phyloP scores from a whole-genome alignment of 148 eudicot species.

The Chenopodium album region DNA sequence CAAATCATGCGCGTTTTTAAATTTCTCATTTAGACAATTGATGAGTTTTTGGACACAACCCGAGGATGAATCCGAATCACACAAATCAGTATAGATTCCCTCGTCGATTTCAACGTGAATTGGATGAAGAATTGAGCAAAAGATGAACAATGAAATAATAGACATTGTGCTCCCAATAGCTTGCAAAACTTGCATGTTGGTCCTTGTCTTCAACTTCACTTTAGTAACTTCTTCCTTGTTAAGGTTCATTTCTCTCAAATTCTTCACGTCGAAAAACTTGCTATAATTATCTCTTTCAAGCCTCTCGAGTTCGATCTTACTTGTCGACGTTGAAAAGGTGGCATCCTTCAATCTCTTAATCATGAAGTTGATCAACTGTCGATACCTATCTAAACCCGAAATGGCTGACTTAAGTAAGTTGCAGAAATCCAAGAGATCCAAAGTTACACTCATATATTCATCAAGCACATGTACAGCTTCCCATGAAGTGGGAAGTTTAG shows the following conservation, averaged over 20 bases:
- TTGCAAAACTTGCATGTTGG: constrained; percentile 20
- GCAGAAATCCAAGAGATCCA: constrained; percentile 41
- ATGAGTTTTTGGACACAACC: constrained; percentile 25
- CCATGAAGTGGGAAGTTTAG: constrained; percentile 23
- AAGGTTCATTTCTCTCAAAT: constrained; percentile 27
- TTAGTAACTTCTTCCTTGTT: constrained; percentile 11
- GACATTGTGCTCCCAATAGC: constrained; percentile 29
- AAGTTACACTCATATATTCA: constrained; percentile 37
- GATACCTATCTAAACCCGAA: constrained; percentile 28
- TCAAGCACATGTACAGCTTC: constrained; percentile 26
- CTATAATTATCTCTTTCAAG: constrained; percentile 13
- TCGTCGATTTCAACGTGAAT: constrained; percentile 20
- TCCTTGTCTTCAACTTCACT: constrained; percentile 23
- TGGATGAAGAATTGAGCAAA: constrained; percentile 25
- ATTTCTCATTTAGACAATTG: constrained; percentile 6
- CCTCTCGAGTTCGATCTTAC: constrained; percentile 27
- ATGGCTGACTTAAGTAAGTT: constrained; percentile 35
- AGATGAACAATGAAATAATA: constrained; percentile 27
- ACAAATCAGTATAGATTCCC: constrained; percentile 1
- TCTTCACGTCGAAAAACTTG: constrained; percentile 26
- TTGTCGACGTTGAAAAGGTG: not conserved
- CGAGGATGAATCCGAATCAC: constrained; percentile 21
- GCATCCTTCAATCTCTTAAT: constrained; percentile 20
- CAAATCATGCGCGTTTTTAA: not conserved
- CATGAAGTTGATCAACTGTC: constrained; percentile 33